Evolutionary conservation across 495 filamentous ascomycete genomes (phyloP), one percentile per base, ranked within the genome.

Genomic region (Chaetomidium leptoderma): DNA sequence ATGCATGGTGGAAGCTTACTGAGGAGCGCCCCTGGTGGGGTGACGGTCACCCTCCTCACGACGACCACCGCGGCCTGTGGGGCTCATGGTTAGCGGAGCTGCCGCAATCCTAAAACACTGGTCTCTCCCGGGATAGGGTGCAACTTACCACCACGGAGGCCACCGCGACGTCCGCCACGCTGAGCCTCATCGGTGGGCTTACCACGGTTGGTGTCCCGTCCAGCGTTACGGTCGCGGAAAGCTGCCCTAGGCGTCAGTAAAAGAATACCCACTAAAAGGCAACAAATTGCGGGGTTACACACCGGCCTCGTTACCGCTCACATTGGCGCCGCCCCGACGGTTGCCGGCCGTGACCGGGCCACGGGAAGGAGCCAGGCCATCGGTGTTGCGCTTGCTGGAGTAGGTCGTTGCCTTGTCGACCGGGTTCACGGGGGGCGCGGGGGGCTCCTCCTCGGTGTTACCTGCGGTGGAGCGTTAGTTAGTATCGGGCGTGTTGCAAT

Each of bases 141-240:
- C 19, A 30, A 47, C 73, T 70, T 70, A 73, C 78, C 77, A 70
- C 82, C 78, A 70, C 82, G 82, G 48, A 70, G 69, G 53, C 75
- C 78, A 56, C 81, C 78, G 62, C 79, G 76, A 62, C 80, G 74
- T 58, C 76, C 75, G 51, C 76, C 72, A 67, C 76, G 77, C 36
- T 75, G 64, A 37, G 73, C 77, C 66, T 96, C 91, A 36, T 92
- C 90, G 52, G 81, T 83, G 58, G 86, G 79, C 76, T 89, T 90
- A 73, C 81, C 81, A 65, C 90, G 89, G 81, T 97, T 97, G 81
- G 81, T 86, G 59, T 79, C 78, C 65, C 82, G 77, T 61, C 91
- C 93, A 67, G 89, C 90, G 62, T 86, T 85, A 70, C 89, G 89
- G 76, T 97, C 91, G 72, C 88, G 90, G 85, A 89, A 95, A 72